Base-by-base conservation (phyloP, 1,284 basidiomycete species). In the Tilletia caries region DNA sequence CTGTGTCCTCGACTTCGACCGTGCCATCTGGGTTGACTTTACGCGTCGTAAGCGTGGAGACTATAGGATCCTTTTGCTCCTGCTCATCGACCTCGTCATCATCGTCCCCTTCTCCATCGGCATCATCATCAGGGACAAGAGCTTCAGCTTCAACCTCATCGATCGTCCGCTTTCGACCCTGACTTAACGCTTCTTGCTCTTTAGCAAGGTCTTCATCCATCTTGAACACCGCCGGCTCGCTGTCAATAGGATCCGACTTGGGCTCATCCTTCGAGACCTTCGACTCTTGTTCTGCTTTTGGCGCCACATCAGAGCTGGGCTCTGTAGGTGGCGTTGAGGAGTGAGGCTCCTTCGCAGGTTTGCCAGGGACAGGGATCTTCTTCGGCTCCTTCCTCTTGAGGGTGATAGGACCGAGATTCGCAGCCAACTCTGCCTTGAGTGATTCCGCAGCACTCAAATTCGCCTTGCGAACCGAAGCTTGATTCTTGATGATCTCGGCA, bases 401-500 rank as follows among this genome's bases (percentile, higher is more conserved):
- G 27, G 58, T 62, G 29, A 62, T 62, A 13, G 58, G 58, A 37
- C 41, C 64, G 20, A 43, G 34, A 18, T 20, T 29, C 1, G 33
- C 90, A 71, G 89, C 88, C 74, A 98, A 85, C 84, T 98, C 92
- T 66, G 93, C 94, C 85, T 93, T 95, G 76, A 98, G 87, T 82
- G 91, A 89, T 81, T 97, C 92, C 69, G 94, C 95, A 58, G 95
- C 95, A 85, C 89, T 92, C 88, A 97, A 89, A 82, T 98, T 98
- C 18, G 95, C 95, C 88, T 96, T 91, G 70, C 95, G 71, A 8
- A 78, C 78, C 34, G 79, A 75, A 23, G 76, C 75, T 27, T 76
- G 76, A 50, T 80, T 73, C 25, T 70, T 66, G 23, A 82, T 76
- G 10, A 81, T 74, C 44, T 81, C 71, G 60, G 74, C 62, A 67